phyloP scores from a whole-genome alignment of 2,329 filamentous ascomycete genomes.

The Phaeosphaeria sp. region DNA sequence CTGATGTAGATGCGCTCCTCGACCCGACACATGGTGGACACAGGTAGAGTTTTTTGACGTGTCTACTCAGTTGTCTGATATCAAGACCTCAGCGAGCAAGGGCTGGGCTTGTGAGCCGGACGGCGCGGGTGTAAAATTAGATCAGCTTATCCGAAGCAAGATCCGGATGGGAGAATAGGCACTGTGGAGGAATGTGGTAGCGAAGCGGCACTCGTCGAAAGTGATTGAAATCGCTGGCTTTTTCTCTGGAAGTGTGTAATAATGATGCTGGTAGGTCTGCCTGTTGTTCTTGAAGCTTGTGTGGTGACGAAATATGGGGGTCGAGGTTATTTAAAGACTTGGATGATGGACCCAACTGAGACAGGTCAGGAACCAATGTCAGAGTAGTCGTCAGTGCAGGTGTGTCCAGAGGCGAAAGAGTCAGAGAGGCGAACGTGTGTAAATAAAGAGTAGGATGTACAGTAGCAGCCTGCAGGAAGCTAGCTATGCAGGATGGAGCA shows the following conservation, averaged over 20 bases:
- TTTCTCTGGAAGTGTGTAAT: background rate
- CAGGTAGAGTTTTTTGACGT: background rate
- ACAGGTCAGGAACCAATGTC: slow-evolving; percentile 29
- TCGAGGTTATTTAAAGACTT: slow-evolving; percentile 19
- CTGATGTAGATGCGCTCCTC: slow-evolving; percentile 39
- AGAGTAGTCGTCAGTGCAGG: slow-evolving; percentile 20
- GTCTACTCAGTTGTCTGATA: background rate
- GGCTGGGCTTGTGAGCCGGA: slow-evolving; percentile 19
- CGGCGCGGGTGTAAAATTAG: slow-evolving; percentile 15
- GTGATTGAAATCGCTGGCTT: background rate
- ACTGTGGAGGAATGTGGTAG: slow-evolving; percentile 12
- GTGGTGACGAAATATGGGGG: slow-evolving; percentile 5
- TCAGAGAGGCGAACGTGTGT: slow-evolving; percentile 29
- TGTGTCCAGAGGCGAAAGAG: slow-evolving; percentile 24
- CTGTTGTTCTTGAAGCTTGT: background rate
- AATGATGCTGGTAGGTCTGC: background rate
- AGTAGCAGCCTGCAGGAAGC: slow-evolving; percentile 32
- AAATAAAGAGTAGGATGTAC: slow-evolving; percentile 33
- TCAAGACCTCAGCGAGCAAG: slow-evolving; percentile 18
- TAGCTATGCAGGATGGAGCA: slow-evolving; percentile 28
- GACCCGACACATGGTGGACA: slow-evolving; percentile 40
- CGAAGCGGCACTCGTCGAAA: background rate
- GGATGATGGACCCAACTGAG: slow-evolving; percentile 35
- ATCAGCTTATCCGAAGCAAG: slow-evolving; percentile 26
- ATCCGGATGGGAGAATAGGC: slow-evolving; percentile 28